phyloP scores from a whole-genome alignment of 2,329 filamentous ascomycete genomes.

The Phyllosticta citribraziliensis region DNA sequence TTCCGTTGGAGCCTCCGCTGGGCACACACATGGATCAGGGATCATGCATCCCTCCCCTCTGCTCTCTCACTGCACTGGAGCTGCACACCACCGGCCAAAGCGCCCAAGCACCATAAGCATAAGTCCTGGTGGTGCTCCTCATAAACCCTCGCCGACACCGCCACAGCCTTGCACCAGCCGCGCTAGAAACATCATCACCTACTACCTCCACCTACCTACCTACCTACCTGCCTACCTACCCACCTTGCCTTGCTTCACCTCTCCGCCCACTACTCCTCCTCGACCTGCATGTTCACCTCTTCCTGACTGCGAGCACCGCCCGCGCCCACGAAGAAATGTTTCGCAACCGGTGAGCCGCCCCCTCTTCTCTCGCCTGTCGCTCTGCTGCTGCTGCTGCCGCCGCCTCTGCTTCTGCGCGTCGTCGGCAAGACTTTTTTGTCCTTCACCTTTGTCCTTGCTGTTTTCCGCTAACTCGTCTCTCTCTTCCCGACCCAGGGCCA shows the following conservation, averaged over 20 bases:
- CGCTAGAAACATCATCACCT: not conserved
- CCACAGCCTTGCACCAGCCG: not conserved
- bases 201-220: no score
- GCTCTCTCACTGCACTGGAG: not conserved
- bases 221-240: no score
- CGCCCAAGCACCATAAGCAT: not conserved
- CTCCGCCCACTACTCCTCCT: not conserved
- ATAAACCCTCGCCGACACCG: not conserved
- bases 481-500: slow-evolving; percentile 45
- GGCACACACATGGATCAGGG: not conserved
- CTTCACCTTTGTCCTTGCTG: slow-evolving; percentile 10
- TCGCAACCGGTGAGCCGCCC: slow-evolving; percentile 35
- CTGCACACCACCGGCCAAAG: not conserved
- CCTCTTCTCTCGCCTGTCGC: not conserved
- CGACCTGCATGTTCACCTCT: slow-evolving; percentile 22
- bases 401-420: slow-evolving; percentile 7
- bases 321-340: slow-evolving; percentile 32
- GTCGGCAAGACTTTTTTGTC: slow-evolving; percentile 11
- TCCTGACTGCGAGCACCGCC: slow-evolving; percentile 17
- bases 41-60: not conserved
- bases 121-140: not conserved
- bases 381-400: slow-evolving; percentile 8
- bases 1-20: not conserved
- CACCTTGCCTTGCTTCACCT: not conserved
- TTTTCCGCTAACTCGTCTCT: slow-evolving; percentile 16